Conservation (phyloP, 345 rosid genomes). For the Syzygium oleosum region DNA sequence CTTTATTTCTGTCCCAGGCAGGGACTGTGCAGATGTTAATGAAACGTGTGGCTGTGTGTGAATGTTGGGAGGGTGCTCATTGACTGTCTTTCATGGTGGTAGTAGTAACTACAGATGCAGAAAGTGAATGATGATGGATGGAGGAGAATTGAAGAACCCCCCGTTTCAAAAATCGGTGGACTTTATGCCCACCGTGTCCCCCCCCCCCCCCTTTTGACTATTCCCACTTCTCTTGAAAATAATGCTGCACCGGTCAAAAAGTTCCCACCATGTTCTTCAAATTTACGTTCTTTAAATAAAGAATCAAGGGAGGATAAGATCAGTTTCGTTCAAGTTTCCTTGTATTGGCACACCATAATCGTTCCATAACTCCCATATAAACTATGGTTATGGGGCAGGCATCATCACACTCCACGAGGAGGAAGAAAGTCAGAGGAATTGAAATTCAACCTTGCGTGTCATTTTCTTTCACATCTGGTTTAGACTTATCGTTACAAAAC, state of each 20-base stretch:
- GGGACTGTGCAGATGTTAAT: neutral
- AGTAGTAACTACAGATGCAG: neutral
- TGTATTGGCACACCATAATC: neutral
- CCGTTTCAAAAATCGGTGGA: neutral
- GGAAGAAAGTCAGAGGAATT: neutral
- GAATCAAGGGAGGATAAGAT: neutral
- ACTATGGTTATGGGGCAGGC: neutral
- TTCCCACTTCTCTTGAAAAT: neutral
- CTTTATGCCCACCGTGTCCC: neutral
- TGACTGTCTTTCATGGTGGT: neutral
- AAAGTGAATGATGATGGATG: neutral
- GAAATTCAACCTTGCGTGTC: neutral
- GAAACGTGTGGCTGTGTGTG: neutral
- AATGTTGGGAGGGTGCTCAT: neutral
- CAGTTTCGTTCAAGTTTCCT: neutral
- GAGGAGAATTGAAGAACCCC: neutral
- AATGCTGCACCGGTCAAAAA: neutral
- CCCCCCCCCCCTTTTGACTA: neutral
- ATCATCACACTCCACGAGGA: neutral
- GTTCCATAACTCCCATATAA: neutral
- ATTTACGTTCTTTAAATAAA: neutral
- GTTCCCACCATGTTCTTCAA: neutral
- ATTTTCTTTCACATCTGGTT: neutral
- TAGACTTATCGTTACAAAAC: fast-evolving
- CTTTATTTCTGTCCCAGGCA: neutral